Evolutionary conservation across 805 yeast species (phyloP), one percentile per base, ranked within the genome.

Genomic region (Barnettozyma wickerhamii): DNA sequence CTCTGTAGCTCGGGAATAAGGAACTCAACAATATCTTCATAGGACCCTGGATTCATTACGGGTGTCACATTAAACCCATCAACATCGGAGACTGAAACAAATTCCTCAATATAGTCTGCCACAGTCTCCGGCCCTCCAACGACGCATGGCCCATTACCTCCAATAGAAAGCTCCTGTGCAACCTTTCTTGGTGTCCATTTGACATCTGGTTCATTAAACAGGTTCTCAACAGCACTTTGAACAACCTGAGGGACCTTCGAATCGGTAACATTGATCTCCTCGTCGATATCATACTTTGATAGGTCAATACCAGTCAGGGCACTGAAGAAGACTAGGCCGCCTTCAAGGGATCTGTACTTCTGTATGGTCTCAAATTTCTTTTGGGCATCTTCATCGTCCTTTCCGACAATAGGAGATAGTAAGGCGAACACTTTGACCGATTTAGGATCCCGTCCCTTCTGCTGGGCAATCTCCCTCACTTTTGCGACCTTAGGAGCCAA

Each of bases 241-340:
- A 60, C 60, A 7, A 65, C 65, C 38, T 58, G 53, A 12, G 62
- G 56, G 10, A 41, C 26, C 21, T 41, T 40, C 1, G 47, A 46
- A 20, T 43, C 44, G 23, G 20, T 27, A 19, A 18, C 41, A 32
- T 41, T 38, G 19, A 46, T 40, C 23, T 40, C 41, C 29, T 40
- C 48, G 36, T 46, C 50, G 7, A 41, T 13, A 21, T 43, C 69
- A 38, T 55, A 67, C 24, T 63, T 55, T 17, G 64, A 60, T 31
- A 70, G 53, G 41, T 69, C 73, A 39, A 68, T 59, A 6, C 74
- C 74, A 3, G 71, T 68, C 64, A 71, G 64, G 4, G 74, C 74
- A 29, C 72, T 60, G 47, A 70, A 69, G 32, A 69, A 55, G 0
- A 68, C 66, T 37, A 65, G 65, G 1, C 71, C 72, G 14, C 72